These are phyloP conservation scores for Starmerella lactis-condensi DNA, from an alignment of 805 yeast species.

Conservation along the genomic window DNA sequence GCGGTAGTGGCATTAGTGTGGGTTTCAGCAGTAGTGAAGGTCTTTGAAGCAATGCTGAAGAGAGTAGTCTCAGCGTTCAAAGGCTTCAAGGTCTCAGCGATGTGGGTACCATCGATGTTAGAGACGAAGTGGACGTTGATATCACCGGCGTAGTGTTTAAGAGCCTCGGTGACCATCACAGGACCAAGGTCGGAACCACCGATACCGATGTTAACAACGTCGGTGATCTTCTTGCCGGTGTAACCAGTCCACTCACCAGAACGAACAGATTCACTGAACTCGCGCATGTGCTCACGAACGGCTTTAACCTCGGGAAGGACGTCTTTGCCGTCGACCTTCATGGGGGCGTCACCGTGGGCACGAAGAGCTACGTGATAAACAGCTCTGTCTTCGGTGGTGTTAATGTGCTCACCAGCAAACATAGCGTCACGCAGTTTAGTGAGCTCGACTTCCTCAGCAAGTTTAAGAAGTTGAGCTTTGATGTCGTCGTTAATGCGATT, in stretches of 20 bases:
- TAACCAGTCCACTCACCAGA: slow-evolving; percentile 93
- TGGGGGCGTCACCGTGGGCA: slow-evolving; percentile 67
- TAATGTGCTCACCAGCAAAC: slow-evolving; percentile 87
- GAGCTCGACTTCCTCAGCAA: slow-evolving; percentile 82
- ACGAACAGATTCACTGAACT: slow-evolving; percentile 75
- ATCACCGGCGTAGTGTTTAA: slow-evolving; percentile 64
- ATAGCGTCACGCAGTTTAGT: slow-evolving; percentile 73
- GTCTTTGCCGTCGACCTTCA: slow-evolving; percentile 77
- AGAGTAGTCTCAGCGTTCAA: slow-evolving; percentile 81
- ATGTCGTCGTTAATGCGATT: slow-evolving; percentile 80
- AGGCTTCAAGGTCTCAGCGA: slow-evolving; percentile 70
- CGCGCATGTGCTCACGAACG: slow-evolving; percentile 90
- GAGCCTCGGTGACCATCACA: slow-evolving; percentile 97
- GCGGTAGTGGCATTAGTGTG: slow-evolving; percentile 91
- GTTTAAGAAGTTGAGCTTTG: slow-evolving; percentile 41
- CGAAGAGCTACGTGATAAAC: slow-evolving; percentile 94
- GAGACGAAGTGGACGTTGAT: slow-evolving; percentile 83
- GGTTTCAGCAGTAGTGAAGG: slow-evolving; percentile 98
- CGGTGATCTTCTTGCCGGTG: slow-evolving; percentile 85
- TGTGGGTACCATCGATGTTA: slow-evolving; percentile 95
- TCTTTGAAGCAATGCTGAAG: slow-evolving; percentile 76
- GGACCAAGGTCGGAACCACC: slow-evolving; percentile 99
- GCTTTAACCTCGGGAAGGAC: slow-evolving; percentile 82
- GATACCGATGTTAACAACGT: slow-evolving; percentile 92
- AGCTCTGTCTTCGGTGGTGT: slow-evolving; percentile 81